Evolutionary conservation across 2,329 filamentous ascomycete species (phyloP).

Genomic region (Fusarium newnesense): DNA sequence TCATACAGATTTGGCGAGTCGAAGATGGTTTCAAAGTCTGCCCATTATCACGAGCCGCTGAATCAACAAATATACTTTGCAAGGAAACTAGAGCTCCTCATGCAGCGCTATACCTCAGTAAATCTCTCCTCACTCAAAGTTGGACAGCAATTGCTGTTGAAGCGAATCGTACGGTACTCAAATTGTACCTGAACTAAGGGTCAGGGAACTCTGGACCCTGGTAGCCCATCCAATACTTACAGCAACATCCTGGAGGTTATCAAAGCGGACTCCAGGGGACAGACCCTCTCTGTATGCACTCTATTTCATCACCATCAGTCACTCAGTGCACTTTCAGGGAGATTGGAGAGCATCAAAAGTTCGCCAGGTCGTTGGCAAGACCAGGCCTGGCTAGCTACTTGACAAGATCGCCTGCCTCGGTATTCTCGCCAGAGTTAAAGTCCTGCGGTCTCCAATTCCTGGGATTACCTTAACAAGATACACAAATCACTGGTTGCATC

Average conservation of each 20-base stretch:
- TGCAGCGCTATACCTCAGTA: neutral
- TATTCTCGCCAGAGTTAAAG: neutral
- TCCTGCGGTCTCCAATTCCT: neutral
- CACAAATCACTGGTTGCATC: slow-evolving; percentile 18
- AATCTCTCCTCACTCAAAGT: neutral
- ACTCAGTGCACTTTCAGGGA: slow-evolving; percentile 14
- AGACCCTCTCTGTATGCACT: slow-evolving; percentile 19
- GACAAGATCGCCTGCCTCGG: neutral
- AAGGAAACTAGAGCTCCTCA: neutral
- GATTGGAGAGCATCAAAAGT: slow-evolving; percentile 13
- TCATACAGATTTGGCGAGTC: neutral
- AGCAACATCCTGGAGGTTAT: slow-evolving; percentile 23
- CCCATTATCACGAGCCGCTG: neutral
- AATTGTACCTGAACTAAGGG: slow-evolving; percentile 13
- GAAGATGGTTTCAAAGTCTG: neutral
- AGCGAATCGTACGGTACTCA: neutral
- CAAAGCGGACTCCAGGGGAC: slow-evolving; percentile 31
- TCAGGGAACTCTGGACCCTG: slow-evolving; percentile 13
- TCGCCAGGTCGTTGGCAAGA: slow-evolving; percentile 4
- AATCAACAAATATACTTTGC: neutral
- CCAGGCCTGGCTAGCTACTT: slow-evolving; percentile 1
- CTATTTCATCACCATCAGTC: slow-evolving; percentile 22
- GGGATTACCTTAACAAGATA: slow-evolving; percentile 5
- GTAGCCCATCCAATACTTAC: slow-evolving; percentile 6
- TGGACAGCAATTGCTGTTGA: neutral